Evolutionary conservation across 2,329 filamentous ascomycete species (phyloP), one percentile per base, ranked within the genome.

Genomic region (Simplicillium sp.): DNA sequence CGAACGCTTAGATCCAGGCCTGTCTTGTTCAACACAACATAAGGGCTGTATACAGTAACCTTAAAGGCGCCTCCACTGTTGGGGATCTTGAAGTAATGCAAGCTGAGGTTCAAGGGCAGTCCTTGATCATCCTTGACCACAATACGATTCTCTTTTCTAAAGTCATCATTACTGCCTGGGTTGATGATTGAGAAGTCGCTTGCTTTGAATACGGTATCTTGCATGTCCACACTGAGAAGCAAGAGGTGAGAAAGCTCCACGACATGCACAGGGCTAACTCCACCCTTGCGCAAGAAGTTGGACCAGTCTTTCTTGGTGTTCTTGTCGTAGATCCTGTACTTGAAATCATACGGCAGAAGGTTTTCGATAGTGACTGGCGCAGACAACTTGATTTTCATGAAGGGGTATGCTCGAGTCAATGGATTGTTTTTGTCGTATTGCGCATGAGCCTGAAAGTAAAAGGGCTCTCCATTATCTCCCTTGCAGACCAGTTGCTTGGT

Each of bases 181-280:
- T 98, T 98, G 68, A 98, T 90, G 53, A 98, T 94, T 17, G 89
- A 83, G 64, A 97, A 98, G 47, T 98, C 92, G 64, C 92, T 97
- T 14, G 88, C 76, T 55, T 88, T 94, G 71, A 94, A 96, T 1
- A 85, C 80, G 0, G 88, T 96, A 55, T 98, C 92, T 63, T 98
- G 87, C 81, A 98, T 87, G 54, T 97, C 89, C 47, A 98, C 77
- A 54, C 90, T 97, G 53, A 98, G 75, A 25, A 98, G 71, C 3
- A 98, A 72, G 8, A 98, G 71, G 61, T 97, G 94, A 1, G 90
- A 96, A 15, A 98, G 71, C 62, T 98, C 90, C 14, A 97, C 90
- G 9, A 97, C 89, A 57, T 98, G 92, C 0, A 98, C 89, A 1
- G 94, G 94, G 58, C 92, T 98, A 42, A 97, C 83, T 12, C 94